Conservation (phyloP, 306 rosid genomes). For the Sesbania bispinosa region DNA sequence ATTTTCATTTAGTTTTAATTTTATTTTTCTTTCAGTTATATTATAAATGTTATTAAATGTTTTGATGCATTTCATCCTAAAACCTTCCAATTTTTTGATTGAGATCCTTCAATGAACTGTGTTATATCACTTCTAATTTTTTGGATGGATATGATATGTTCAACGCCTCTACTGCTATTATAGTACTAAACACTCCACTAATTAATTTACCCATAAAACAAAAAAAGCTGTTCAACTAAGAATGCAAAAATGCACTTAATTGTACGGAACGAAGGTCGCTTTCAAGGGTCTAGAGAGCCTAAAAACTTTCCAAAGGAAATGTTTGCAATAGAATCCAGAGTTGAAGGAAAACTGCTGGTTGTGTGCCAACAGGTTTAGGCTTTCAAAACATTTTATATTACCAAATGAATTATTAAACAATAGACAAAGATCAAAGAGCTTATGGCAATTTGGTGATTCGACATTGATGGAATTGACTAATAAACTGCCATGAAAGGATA, state of each 20-base stretch:
- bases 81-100: too few species aligned
- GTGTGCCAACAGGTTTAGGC: conserved; percentile 23
- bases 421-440: conserved; percentile 3
- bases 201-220: too few species aligned
- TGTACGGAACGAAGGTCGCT: background rate
- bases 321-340: background rate
- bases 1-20: too few species aligned
- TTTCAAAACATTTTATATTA: background rate
- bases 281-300: background rate
- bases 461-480: conserved; percentile 39
- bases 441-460: conserved; percentile 28
- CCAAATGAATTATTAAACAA: background rate
- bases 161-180: too few species aligned
- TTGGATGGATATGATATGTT: too few species aligned
- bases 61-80: too few species aligned
- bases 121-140: too few species aligned
- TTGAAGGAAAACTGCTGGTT: conserved; percentile 25
- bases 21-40: too few species aligned
- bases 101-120: too few species aligned
- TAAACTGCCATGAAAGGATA: background rate
- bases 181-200: background rate
- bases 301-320: background rate
- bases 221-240: too few species aligned
- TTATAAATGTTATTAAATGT: too few species aligned
- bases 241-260: background rate